Base-by-base conservation (phyloP, 495 filamentous ascomycete genomes). In the Aspergillus hancockii region DNA sequence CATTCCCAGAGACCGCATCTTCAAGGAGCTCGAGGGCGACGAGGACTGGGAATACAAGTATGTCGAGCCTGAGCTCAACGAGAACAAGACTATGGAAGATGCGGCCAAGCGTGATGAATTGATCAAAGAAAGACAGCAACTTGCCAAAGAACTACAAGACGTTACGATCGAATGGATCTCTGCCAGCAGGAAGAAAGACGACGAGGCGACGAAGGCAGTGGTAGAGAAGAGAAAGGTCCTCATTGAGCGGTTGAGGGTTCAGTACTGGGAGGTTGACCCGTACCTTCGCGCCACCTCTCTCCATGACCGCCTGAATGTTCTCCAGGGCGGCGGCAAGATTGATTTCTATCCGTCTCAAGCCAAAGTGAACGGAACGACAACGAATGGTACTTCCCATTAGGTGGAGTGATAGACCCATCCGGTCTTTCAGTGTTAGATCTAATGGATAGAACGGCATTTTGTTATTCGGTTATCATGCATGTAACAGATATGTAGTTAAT, bases 221-320 rank as follows among this genome's bases (percentile, higher is more conserved):
- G 71, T 77, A 19, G 79, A 76, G 30, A 84, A 86, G 49, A 80
- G 83, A 61, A 82, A 88, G 23, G 76, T 73, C 30, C 69, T 97
- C 16, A 72, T 87, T 13, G 81, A 80, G 55, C 71, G 80, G 52
- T 69, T 97, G 58, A 78, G 83, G 31, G 78, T 80, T 36, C 89
- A 91, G 54, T 98, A 98, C 73, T 98, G 95, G 94, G 62, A 77
- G 12, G 66, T 92, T 8, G 91, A 94, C 68, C 88, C 88, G 0
- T 92, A 92, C 68, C 52, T 93, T 22, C 79, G 91, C 16, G 86
- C 89, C 41, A 79, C 86, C 63, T 87, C 85, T 12, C 72, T 85
- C 22, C 95, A 95, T 61, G 91, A 96, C 67, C 79, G 91, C 59
- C 78, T 80, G 10, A 86, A 90, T 1, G 78, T 94, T 59, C 76